A percentile compares a stretch with the other conserved stretches of the same genome.
These are phyloP conservation scores for Saturnispora dispora DNA, from an alignment of 805 yeast genomes.

Conservation along the genomic window DNA sequence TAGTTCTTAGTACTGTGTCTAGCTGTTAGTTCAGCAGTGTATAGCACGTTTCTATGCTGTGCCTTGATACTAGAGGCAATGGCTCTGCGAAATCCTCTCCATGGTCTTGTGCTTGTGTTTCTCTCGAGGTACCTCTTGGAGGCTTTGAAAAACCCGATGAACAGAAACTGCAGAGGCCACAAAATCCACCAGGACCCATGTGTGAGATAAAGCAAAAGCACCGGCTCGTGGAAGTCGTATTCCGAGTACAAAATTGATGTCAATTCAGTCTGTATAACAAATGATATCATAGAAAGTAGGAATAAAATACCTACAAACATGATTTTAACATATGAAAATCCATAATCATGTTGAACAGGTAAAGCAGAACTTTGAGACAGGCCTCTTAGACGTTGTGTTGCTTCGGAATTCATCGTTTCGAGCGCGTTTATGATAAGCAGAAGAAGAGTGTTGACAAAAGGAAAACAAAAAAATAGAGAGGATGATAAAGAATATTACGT, in stretches of 20 bases:
- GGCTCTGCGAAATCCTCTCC: slow-evolving; percentile 27
- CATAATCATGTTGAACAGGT: slow-evolving; percentile 28
- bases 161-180: slow-evolving; percentile 58
- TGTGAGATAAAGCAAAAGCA: slow-evolving; percentile 54
- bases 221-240: slow-evolving; percentile 56
- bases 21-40: slow-evolving; percentile 29
- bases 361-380: slow-evolving; percentile 32
- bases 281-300: slow-evolving; percentile 42
- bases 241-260: slow-evolving; percentile 58
- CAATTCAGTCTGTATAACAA: slow-evolving; percentile 74
- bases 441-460: neutral
- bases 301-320: slow-evolving; percentile 40
- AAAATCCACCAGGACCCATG: slow-evolving; percentile 72
- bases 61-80: slow-evolving; percentile 31
- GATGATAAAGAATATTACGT: neutral
- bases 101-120: slow-evolving; percentile 19
- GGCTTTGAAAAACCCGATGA: slow-evolving; percentile 41
- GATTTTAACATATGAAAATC: slow-evolving; percentile 30
- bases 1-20: slow-evolving; percentile 23
- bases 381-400: slow-evolving; percentile 26
- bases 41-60: slow-evolving; percentile 35
- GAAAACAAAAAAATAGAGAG: neutral
- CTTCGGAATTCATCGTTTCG: slow-evolving; percentile 21
- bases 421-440: neutral
- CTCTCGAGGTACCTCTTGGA: slow-evolving; percentile 20